Evolutionary conservation across 768 basidiomycete species (phyloP), one percentile per base, ranked within the genome.

Genomic region (Pisolithus tinctorius): DNA sequence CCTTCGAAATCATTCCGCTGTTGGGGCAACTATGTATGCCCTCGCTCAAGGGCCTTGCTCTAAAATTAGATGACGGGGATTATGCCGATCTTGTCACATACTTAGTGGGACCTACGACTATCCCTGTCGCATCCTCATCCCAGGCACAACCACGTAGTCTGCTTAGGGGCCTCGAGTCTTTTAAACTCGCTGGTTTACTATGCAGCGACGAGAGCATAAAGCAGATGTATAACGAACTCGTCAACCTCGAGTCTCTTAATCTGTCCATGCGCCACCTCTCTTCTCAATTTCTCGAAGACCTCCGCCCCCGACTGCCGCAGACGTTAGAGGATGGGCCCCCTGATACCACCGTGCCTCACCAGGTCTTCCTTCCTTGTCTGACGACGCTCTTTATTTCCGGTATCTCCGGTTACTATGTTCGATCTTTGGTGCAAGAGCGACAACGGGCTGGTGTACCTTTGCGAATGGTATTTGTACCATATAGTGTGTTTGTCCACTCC

Each of bases 41-140:
- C 34, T 58, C 60, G 27, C 60, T 78, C 31, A 60, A 55, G 51
- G 56, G 53, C 29, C 65, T 79, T 45, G 58, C 70, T 6, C 71
- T 88, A n/a, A 77, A 84, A 56, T 77, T 81, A 50, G 76, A 80
- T 45, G 62, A 69, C 1, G 73, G 70, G 16, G 84, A 88, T 55
- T 84, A 74, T 58, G 71, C 71, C 6, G 67, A 72, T 0, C 69
- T 87, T 48, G 70, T 77, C 27, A 53, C 60, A 31, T 70, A 72
- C 46, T 71, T 87, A 27, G 56, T 47, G 8, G 49, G 54, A 44
- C 65, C 64, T 9, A 47, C 59, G 9, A 48, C 53, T 4, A 55
- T 52, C 3, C 1, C 45, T 23, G 63, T 73, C 16, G 58, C 51
- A 4, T 72, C 75, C 1, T 63, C 69, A 37, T 67, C 69, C 4